phyloP scores from a whole-genome alignment of 2,329 filamentous ascomycete species.

The Chaetothyriales sp. region DNA sequence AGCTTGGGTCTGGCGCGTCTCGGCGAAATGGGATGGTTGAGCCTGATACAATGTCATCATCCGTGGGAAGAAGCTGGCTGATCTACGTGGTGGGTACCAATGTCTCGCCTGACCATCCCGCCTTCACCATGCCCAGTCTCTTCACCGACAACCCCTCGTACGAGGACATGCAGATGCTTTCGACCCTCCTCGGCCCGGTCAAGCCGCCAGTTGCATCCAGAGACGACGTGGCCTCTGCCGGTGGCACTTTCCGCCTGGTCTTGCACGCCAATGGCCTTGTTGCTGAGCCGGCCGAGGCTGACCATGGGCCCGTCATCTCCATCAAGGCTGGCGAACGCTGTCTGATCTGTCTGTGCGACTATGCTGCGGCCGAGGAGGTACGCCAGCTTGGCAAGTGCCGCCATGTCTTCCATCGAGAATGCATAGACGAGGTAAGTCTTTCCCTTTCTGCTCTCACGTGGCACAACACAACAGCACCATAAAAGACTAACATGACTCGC shows the following conservation, averaged over 20 bases:
- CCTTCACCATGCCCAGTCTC: slow-evolving; percentile 52
- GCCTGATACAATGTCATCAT: slow-evolving; percentile 32
- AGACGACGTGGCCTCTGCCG: slow-evolving; percentile 47
- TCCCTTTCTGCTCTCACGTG: not conserved
- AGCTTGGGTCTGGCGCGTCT: slow-evolving; percentile 46
- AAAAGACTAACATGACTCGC: slow-evolving; percentile 18
- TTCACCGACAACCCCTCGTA: slow-evolving; percentile 57
- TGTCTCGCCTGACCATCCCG: slow-evolving; percentile 54
- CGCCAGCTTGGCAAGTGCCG: slow-evolving; percentile 47
- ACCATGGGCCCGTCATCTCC: slow-evolving; percentile 21
- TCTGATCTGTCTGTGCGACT: slow-evolving; percentile 52
- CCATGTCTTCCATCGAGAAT: slow-evolving; percentile 53
- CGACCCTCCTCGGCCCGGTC: slow-evolving; percentile 49
- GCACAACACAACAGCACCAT: slow-evolving; percentile 3
- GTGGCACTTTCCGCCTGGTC: slow-evolving; percentile 43
- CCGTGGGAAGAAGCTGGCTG: slow-evolving; percentile 49
- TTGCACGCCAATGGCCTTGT: slow-evolving; percentile 28
- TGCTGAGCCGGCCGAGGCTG: slow-evolving; percentile 32
- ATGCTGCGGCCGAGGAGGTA: slow-evolving; percentile 46
- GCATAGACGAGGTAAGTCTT: slow-evolving; percentile 49
- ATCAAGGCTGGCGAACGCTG: slow-evolving; percentile 38
- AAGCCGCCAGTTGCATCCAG: slow-evolving; percentile 54
- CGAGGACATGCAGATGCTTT: slow-evolving; percentile 56
- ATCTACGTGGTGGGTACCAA: slow-evolving; percentile 58
- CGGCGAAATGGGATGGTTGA: slow-evolving; percentile 50